Evolutionary conservation across 345 rosid genomes (phyloP).

Genomic region (Hevea brasiliensis): DNA sequence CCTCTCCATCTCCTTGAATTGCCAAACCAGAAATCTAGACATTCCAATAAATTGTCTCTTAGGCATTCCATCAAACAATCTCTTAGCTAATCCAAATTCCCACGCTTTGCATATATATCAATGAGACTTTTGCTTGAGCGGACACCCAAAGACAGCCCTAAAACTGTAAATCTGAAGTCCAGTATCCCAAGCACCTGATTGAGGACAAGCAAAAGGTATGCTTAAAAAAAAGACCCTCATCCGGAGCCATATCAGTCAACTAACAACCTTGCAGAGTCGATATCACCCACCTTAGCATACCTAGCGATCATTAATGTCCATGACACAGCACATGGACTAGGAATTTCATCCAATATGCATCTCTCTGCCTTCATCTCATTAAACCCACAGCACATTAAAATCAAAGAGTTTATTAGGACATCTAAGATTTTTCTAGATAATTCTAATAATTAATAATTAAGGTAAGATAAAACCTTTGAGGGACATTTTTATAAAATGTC

Average conservation of each 20-base stretch:
- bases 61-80: constrained; percentile 32
- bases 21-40: constrained; percentile 45
- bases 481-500: no score
- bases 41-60: constrained; percentile 37
- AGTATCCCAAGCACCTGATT: constrained; percentile 37
- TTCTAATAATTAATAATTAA: no score
- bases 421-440: no score
- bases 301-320: no score
- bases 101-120: constrained; percentile 44
- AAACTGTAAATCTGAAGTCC: constrained; percentile 41
- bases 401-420: no score
- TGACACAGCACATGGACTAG: no score
- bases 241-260: constrained; percentile 23
- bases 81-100: constrained; percentile 36
- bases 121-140: constrained; percentile 31
- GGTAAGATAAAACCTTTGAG: no score
- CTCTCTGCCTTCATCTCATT: constrained; percentile 30
- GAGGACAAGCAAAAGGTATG: constrained; percentile 37
- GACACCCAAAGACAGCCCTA: constrained; percentile 7
- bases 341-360: constrained; percentile 40
- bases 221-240: constrained; percentile 38
- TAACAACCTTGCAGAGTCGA: no score
- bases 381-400: no score
- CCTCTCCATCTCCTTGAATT: constrained; percentile 36
- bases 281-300: no score